phyloP scores from a whole-genome alignment of 768 basidiomycete species.

The Boletus tomentosulus region DNA sequence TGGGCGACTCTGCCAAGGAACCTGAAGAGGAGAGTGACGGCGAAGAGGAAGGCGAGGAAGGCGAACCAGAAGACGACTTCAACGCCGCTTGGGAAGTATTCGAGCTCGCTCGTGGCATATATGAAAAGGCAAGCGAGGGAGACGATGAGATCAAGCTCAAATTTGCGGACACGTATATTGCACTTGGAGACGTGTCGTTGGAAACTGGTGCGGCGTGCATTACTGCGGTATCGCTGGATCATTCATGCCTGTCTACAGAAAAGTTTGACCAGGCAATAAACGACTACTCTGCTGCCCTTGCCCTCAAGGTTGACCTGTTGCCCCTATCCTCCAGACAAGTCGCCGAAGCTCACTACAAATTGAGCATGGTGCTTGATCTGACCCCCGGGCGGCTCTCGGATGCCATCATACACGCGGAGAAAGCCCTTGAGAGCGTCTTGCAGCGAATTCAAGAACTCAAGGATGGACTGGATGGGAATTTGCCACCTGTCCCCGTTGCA shows the following conservation, averaged over 20 bases:
- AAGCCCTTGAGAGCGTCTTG: slow-evolving; percentile 75
- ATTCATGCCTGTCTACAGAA: slow-evolving; percentile 44
- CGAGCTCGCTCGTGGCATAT: slow-evolving; percentile 89
- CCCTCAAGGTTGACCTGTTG: slow-evolving; percentile 67
- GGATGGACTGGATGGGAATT: slow-evolving; percentile 38
- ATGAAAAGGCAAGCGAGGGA: slow-evolving; percentile 58
- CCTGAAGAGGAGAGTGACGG: slow-evolving; percentile 49
- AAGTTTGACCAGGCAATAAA: slow-evolving; percentile 93
- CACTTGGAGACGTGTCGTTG: slow-evolving; percentile 92
- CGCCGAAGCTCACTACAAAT: slow-evolving; percentile 90
- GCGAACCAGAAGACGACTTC: slow-evolving; percentile 92
- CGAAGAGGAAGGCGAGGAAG: slow-evolving; percentile 59
- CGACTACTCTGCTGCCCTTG: slow-evolving; percentile 78
- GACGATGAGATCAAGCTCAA: slow-evolving; percentile 68
- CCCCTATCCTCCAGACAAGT: slow-evolving; percentile 89
- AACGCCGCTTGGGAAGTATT: slow-evolving; percentile 97
- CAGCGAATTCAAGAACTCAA: slow-evolving; percentile 60
- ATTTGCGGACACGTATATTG: slow-evolving; percentile 86
- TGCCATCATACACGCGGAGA: slow-evolving; percentile 76
- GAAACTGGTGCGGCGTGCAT: slow-evolving; percentile 74
- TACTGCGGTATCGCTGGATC: neutral
- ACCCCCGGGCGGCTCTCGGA: slow-evolving; percentile 80
- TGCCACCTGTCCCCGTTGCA: slow-evolving; percentile 29
- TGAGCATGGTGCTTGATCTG: slow-evolving; percentile 90
- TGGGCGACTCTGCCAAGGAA: slow-evolving; percentile 54